Evolutionary conservation across 345 rosid species (phyloP), one percentile per base, ranked within the genome.

Genomic region (Hirschfeldia incana): DNA sequence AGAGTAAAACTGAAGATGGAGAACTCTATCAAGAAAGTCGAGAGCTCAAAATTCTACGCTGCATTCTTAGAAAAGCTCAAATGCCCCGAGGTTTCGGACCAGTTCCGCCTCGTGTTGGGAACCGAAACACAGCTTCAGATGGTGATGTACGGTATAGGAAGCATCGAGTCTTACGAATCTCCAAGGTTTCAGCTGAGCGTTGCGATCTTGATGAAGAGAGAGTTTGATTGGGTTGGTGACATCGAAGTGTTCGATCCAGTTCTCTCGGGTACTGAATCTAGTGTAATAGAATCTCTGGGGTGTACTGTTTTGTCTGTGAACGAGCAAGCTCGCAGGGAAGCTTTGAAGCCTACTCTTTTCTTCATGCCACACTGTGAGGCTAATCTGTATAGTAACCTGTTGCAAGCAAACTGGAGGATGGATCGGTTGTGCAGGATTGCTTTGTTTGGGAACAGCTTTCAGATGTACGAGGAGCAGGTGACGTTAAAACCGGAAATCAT

Each of bases 341-440:
- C 86, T 51, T 46, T 36, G 59, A 90, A 84, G 77, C 94, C 98
- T 65, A 88, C 89, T 0, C 85, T 93, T 42, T 93, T 95, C 83
- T 93, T 83, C 80, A 93, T 93, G 99, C 96, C 96, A 7, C 98
- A 93, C 69, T 95, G 98, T 30, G 98, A 93, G 39, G 97, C 91
- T 8, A 90, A 67, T 85, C 67, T 95, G 16, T 95, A 90, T 30
- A 76, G 79, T 83, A 90, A 93, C 83, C 93, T 95, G 16, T 69
- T 91, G 74, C 85, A 87, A 61, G 87, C 89, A 13, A 93, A 93
- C 42, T 89, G 96, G 97, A 81, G 78, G 11, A 55, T 53, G 1
- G 88, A 84, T 66, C 49, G 72, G 3, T 78, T 95, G 83, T 86
- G 86, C 17, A 79, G 28, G 3, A 74, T 93, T 6, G 86, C 78